Base-by-base conservation (phyloP, 805 yeast genomes). In the Lachancea sp. region DNA sequence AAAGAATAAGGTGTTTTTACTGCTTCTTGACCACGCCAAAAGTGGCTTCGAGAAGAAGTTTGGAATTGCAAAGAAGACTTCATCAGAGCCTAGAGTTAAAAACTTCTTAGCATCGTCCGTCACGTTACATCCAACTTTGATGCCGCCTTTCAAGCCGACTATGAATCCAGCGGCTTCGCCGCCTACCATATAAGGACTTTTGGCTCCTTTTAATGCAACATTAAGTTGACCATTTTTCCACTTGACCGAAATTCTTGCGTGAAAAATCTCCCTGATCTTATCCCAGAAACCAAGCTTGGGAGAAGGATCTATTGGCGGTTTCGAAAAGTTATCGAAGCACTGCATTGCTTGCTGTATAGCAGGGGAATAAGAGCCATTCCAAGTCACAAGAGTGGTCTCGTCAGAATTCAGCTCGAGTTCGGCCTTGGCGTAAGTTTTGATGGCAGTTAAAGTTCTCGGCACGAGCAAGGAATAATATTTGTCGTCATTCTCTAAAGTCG, bases 261-360 rank as follows among this genome's bases (percentile, higher is more conserved):
- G 97, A 54, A 88, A 67, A 13, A 83, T 71, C 25, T 81, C 72
- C 41, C 96, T 68, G 22, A 88, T 64, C 60, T 89, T 91, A 63
- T 90, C 98, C 98, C 98, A 90, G 53, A 89, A 81, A 0, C 98
- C 98, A 12, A 88, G 66, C 53, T 83, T 84, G 3, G 78, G 75
- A 1, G 96, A 86, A 0, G 90, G 90, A 60, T 90, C 98, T 13
- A 85, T 66, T 0, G 95, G 95, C 0, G 96, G 95, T 60, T 91
- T 90, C 1, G 95, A 80, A 58, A 90, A 86, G 37, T 82, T 80
- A 55, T 89, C 95, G 48, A 90, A 74, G 45, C 78, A 82, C 45
- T 79, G 67, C 80, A 85, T 83, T 1, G 82, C 72, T 52, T 87
- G 90, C 52, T 87, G 88, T 26, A 90, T 75, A 1, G 89, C 90